Evolutionary conservation across 164 flowering plant genomes (phyloP), one percentile per base, ranked within the genome.

Genomic region (Chimonanthus praecox): DNA sequence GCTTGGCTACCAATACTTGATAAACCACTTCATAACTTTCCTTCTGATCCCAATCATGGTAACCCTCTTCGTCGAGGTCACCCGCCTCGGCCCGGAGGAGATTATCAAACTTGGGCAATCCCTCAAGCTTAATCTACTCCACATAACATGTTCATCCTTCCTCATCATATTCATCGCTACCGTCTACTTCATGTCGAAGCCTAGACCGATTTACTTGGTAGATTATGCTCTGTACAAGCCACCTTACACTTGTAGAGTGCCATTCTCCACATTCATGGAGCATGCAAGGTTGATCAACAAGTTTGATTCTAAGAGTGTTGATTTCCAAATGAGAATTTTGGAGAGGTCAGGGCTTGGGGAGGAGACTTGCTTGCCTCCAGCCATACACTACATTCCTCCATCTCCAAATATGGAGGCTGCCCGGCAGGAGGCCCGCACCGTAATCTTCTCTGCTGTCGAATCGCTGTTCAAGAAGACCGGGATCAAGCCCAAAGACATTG

Each of bases 201-300:
- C 87, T 2, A 49, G 86, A 0, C 68, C 80, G 2, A 64, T 85
- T 43, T 83, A 79, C 75, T 78, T 85, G 7, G 79, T 85, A 2
- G 85, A 85, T 61, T 81, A 79, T 72, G 64, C 85, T 3, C 75
- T 83, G 21, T 83, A 69, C 77, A 81, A 81, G 58, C 84, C 87
- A 5, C 83, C 84, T 0, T 65, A 67, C 9, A 76, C 78, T 0
- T 81, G 75, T 50, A 77, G 84, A 1, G 82, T 78, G 43, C 84
- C 85, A 3, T 80, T 77, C 73, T 62, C 87, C 16, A 80, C 84
- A 16, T 85, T 83, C 78, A 74, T 85, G 66, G 71, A 66, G 66
- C 78, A 67, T 16, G 8, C 68, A 15, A 67, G 60, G 8, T 67
- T 18, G 8, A 8, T 64, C 16, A 18, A 43, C 10, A 9, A 54